Evolutionary conservation across 768 basidiomycete genomes (phyloP), one percentile per base, ranked within the genome.

Genomic region (Lepiota brunneoincarnata): DNA sequence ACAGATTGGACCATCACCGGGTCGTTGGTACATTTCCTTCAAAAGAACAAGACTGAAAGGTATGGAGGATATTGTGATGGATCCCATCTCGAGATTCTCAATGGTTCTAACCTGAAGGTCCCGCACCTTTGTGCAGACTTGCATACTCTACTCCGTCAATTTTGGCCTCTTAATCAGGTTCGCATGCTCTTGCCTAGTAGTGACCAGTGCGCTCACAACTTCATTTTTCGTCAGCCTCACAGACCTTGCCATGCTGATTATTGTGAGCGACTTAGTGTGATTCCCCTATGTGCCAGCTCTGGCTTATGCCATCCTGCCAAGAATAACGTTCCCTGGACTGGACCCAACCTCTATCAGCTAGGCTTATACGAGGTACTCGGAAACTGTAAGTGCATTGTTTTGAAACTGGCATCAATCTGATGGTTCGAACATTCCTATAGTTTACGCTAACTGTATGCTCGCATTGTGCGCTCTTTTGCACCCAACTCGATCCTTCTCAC

Each of bases 1-100:
- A 17, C 45, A 7, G 45, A 47, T 21, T 47, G 45, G 45, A 47
- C 45, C 31, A 47, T 47, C n/a, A 47, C 45, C n/a, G 45, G 11
- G 5, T 47, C 28, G 14, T 28, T 47, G 2, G 45, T 47, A 2
- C 18, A 18, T 14, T 47, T 47, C 45, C 45, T 47, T 31, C 45
- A 24, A 6, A 18, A 35, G 12, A 34, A 47, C 17, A 34, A 35
- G n/a, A 34, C 28, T 12, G 10, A 17, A 4, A 34, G 35, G 45
- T 47, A 47, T 14, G 28, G 3, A 2, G 11, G 11, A 31, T 28
- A 31, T 31, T 9, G 7, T 10, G 7, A 9, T 31, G 31, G 3
- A 28, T 34, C 14, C 14, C 18, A 21, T 10, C 26, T n/a, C 10
- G 21, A n/a, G 43, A 45, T n/a, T 20, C 42, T 28, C 14, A 26